Conservation (phyloP, 2,329 filamentous ascomycete species). For the Gnomoniopsis sp. region DNA sequence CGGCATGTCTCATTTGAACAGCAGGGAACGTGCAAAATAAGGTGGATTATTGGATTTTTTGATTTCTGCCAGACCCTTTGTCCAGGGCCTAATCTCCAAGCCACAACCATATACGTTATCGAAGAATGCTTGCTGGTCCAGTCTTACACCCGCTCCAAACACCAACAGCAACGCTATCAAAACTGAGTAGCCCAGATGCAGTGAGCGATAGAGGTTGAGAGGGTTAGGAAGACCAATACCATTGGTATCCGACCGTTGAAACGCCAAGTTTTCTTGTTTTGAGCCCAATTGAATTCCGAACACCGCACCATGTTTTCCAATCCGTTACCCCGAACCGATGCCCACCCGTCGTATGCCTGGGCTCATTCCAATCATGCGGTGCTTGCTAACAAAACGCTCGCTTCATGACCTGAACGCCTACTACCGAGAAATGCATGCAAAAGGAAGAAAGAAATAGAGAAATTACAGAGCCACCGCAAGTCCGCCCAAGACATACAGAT, state of each 20-base stretch:
- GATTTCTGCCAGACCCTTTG: not conserved
- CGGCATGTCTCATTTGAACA: not conserved
- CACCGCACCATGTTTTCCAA: conserved; percentile 11
- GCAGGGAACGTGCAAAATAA: not conserved
- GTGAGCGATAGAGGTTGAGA: not conserved
- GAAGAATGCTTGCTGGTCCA: conserved; percentile 5
- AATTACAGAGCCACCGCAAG: not conserved
- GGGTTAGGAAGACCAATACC: not conserved
- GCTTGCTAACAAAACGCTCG: conserved; percentile 9
- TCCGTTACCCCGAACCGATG: conserved; percentile 1
- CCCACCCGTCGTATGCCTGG: conserved; percentile 20
- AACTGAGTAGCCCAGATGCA: conserved; percentile 13
- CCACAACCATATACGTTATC: conserved; percentile 6
- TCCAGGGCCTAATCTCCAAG: not conserved
- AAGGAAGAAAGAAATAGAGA: conserved; percentile 1
- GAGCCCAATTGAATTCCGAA: not conserved
- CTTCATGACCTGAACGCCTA: conserved; percentile 12
- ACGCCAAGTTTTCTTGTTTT: conserved; percentile 14
- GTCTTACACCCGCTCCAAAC: not conserved
- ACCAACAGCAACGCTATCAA: conserved; percentile 13
- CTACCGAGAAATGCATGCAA: conserved; percentile 5
- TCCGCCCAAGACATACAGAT: not conserved
- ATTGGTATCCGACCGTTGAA: conserved; percentile 14
- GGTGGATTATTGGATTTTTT: not conserved
- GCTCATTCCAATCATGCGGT: conserved; percentile 11